Percentiles rank a stretch among this genome's conserved stretches.
phyloP scores from a whole-genome alignment of 2,329 filamentous ascomycete species.

The Aaosphaeria pasadenensis region DNA sequence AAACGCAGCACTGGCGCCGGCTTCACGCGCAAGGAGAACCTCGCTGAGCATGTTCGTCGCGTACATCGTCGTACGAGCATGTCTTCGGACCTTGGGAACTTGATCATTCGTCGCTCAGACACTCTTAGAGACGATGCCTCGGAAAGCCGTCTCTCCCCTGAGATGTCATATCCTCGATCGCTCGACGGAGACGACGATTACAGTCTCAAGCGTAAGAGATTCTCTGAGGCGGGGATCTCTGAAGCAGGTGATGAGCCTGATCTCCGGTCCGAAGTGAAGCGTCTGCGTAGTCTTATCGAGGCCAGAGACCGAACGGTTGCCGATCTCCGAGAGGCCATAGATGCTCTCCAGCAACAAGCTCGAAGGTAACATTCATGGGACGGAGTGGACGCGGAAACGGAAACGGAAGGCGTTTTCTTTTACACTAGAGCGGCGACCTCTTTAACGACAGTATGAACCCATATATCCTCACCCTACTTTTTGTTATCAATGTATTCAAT shows the following conservation, averaged over 20 bases:
- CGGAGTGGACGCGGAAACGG: no score
- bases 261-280: constrained; percentile 39
- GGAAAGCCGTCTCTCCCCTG: constrained; percentile 17
- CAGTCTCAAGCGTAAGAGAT: constrained; percentile 31
- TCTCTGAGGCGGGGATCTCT: constrained; percentile 21
- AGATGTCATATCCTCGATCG: constrained; percentile 21
- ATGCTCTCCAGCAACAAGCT: constrained; percentile 29
- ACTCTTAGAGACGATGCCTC: constrained; percentile 12
- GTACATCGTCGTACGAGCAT: constrained; percentile 60
- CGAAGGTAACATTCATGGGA: background rate
- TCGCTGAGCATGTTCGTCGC: constrained; percentile 87
- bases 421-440: background rate
- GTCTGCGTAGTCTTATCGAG: constrained; percentile 39
- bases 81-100: constrained; percentile 31
- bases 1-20: constrained; percentile 85
- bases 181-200: constrained; percentile 25
- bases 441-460: constrained; percentile 10
- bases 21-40: constrained; percentile 89
- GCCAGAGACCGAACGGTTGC: constrained; percentile 35
- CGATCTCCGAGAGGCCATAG: constrained; percentile 34
- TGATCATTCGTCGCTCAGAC: constrained; percentile 25
- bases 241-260: constrained; percentile 23
- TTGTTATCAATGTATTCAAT: background rate
- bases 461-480: background rate
- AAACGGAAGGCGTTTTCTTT: background rate